Conservation (phyloP, 2,329 filamentous ascomycete genomes). For the Paracoccidioides brasiliensis region DNA sequence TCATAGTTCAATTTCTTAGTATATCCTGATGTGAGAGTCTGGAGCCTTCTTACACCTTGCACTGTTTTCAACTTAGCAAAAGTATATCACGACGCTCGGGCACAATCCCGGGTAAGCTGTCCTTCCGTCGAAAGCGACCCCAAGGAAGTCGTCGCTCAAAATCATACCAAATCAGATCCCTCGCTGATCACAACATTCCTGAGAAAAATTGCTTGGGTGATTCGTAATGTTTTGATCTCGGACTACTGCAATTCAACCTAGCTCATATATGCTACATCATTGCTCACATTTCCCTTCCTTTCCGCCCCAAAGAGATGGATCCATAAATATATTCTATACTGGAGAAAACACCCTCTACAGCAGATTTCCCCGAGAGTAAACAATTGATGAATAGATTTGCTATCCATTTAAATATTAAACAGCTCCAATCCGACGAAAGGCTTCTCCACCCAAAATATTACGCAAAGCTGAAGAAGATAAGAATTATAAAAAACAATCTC, state of each 20-base stretch:
- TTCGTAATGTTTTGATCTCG: not conserved
- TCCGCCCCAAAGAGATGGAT: too few relatives aligned
- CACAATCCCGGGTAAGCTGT: constrained; percentile 14
- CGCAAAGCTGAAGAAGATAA: not conserved
- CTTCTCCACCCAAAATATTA: too few relatives aligned
- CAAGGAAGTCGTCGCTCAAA: constrained; percentile 15
- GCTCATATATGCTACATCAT: too few relatives aligned
- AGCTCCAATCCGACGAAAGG: too few relatives aligned
- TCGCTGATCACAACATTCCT: constrained; percentile 22
- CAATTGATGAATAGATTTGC: too few relatives aligned
- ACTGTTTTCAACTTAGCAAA: constrained; percentile 12
- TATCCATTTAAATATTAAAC: too few relatives aligned
- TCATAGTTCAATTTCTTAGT: constrained; percentile 12
- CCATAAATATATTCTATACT: too few relatives aligned
- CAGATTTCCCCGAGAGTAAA: too few relatives aligned
- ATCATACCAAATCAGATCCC: constrained; percentile 13
- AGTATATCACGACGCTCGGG: constrained; percentile 12
- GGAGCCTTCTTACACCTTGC: not conserved
- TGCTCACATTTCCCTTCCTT: too few relatives aligned
- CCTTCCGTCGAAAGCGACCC: not conserved
- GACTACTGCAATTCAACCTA: too few relatives aligned
- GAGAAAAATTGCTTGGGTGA: constrained; percentile 7
- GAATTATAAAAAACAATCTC: constrained; percentile 16
- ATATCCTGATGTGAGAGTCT: not conserved
- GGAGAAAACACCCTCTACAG: too few relatives aligned